Base-by-base conservation (phyloP, 805 yeast genomes). In the Candida yuanshanica region DNA sequence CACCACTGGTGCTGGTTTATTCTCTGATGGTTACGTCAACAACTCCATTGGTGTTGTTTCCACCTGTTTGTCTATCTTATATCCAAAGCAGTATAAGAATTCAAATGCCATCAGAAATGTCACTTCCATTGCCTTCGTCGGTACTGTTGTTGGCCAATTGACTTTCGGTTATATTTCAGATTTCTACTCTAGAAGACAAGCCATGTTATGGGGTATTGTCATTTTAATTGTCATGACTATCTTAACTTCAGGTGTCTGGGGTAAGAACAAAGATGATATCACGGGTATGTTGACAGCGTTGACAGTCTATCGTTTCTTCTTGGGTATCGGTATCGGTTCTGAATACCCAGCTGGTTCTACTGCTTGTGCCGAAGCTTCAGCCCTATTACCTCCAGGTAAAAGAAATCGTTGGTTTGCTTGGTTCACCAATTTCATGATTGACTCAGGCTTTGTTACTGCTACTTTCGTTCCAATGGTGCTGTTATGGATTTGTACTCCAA, bases 311-410 rank as follows among this genome's bases (percentile, higher is more conserved):
- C 75, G 98, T 62, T 86, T 86, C 62, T 81, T 90, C 64, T 66
- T 90, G 38, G 98, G 98, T 65, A 69, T 87, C 49, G 95, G 90
- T 54, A 85, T 91, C 52, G 98, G 98, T 53, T 90, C 95, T 37
- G 98, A 90, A 65, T 90, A 90, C 59, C 96, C 96, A 36, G 83
- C 95, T 12, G 90, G 96, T 35, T 83, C 95, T 8, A 91, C 90
- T 16, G 95, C 95, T 27, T 87, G 95, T 51, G 89, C 96, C 22
- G 97, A 90, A 63, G 93, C 95, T 31, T 79, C 95, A 35, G 80
- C 84, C 42, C 65, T 77, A 47, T 67, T 89, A 52, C 85, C 90
- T 14, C 72, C 78, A n/a, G 95, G 95, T 43, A 72, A 74, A 45
- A 82, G 97, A 69, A 88, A 90, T 66, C 74, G 96, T 60, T 89